A percentile compares a stretch with the other conserved stretches of the same genome.
Conservation (phyloP, 352 stramenopile genomes). For the Globisporangium takayamanum region DNA sequence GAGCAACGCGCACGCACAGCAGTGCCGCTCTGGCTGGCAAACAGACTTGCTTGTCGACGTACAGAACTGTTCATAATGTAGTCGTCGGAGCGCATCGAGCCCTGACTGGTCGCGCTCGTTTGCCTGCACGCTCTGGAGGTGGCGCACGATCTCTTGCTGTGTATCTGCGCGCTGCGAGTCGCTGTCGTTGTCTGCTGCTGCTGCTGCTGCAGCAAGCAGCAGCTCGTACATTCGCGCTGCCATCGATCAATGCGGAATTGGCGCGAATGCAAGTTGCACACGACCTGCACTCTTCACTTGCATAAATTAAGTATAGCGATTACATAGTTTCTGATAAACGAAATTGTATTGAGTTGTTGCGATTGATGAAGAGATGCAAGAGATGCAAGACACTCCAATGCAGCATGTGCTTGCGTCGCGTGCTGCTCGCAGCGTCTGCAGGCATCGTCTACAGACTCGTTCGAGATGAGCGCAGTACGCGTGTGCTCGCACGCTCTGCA, state of each 20-base stretch:
- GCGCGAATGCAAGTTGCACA: background rate
- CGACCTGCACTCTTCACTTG: background rate
- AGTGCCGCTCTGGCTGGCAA: no score
- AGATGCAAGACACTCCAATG: background rate
- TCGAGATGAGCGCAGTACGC: conserved; percentile 29
- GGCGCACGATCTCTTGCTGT: conserved; percentile 34
- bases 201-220: conserved; percentile 15
- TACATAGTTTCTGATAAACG: no score
- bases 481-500: conserved; percentile 15
- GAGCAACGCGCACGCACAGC: no score
- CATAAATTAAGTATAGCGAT: background rate
- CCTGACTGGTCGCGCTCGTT: conserved; percentile 19
- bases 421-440: background rate
- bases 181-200: conserved; percentile 6
- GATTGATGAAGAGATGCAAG: background rate
- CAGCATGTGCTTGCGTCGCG: no score
- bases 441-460: background rate
- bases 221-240: conserved; percentile 21
- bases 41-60: conserved; percentile 4
- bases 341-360: background rate
- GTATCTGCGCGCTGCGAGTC: conserved; percentile 18
- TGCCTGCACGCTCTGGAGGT: conserved; percentile 19
- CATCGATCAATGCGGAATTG: background rate
- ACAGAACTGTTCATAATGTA: conserved; percentile 45
- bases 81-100: conserved; percentile 26